Evolutionary conservation across 2,329 filamentous ascomycete species (phyloP).

Genomic region (Ploettnerulaceae sp.): DNA sequence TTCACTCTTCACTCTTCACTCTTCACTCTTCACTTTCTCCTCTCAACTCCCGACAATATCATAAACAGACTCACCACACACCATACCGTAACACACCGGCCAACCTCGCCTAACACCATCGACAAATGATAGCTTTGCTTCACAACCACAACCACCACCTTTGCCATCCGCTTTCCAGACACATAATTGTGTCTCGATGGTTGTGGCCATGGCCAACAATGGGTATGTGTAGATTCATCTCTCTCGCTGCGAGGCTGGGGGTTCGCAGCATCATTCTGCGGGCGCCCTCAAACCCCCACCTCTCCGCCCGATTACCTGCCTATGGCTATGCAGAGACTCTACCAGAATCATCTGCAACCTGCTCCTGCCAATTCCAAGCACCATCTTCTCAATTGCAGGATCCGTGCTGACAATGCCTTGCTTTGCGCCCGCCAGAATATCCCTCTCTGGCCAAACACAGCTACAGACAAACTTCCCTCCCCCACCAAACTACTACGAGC

Average conservation of each 20-base stretch:
- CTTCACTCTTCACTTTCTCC: neutral
- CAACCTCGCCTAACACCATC: neutral
- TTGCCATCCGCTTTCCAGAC: conserved; percentile 8
- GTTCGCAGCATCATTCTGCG: no score
- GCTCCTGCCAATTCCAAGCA: neutral
- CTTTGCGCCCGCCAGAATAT: conserved; percentile 20
- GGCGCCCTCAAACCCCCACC: conserved; percentile 1
- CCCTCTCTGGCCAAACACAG: conserved; percentile 16
- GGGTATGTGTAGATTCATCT: conserved; percentile 26
- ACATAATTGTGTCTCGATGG: conserved; percentile 23
- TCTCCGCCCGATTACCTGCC: neutral
- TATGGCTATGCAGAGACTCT: neutral
- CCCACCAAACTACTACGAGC: conserved; percentile 48
- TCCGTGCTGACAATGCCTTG: conserved; percentile 14
- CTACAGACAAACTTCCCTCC: conserved; percentile 10
- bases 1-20: neutral
- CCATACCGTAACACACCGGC: no score
- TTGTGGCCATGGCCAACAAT: conserved; percentile 31
- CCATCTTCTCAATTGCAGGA: neutral
- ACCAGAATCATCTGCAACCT: neutral
- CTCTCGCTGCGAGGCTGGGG: neutral
- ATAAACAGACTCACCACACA: no score
- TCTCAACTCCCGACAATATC: neutral
- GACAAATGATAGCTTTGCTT: conserved; percentile 2
- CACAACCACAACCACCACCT: neutral